Percentiles rank a stretch among this genome's conserved stretches.
phyloP scores from a whole-genome alignment of 495 filamentous ascomycete genomes.

The Staphylotrichum tortipilum region DNA sequence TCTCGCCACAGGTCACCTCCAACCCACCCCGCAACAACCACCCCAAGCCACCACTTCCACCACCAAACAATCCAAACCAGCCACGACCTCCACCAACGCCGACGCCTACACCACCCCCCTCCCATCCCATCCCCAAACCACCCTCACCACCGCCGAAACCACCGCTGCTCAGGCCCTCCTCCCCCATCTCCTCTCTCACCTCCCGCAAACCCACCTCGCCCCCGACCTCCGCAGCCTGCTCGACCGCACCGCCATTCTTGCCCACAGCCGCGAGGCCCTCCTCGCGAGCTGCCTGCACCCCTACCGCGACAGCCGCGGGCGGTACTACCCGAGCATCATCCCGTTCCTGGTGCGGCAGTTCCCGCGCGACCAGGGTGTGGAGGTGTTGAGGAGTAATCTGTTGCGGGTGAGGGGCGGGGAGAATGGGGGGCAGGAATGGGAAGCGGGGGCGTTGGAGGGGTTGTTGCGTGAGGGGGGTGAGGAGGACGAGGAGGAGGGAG shows the following conservation, averaged over 20 bases:
- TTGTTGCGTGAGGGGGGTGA: background rate
- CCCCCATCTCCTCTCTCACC: constrained; percentile 46
- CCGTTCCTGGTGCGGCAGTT: constrained; percentile 61
- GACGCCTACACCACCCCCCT: constrained; percentile 31
- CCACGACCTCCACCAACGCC: constrained; percentile 30
- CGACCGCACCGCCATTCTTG: constrained; percentile 69
- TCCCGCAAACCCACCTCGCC: constrained; percentile 54
- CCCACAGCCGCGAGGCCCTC: constrained; percentile 56
- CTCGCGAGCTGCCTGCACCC: constrained; percentile 74
- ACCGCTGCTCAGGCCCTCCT: constrained; percentile 53
- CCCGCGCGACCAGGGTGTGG: constrained; percentile 53
- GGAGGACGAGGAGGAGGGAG: constrained; percentile 15
- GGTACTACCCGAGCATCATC: constrained; percentile 58
- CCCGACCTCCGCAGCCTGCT: constrained; percentile 58
- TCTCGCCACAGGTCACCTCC: constrained; percentile 31
- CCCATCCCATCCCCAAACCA: constrained; percentile 39
- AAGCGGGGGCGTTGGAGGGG: constrained; percentile 7
- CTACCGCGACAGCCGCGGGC: constrained; percentile 48
- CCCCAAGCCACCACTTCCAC: background rate
- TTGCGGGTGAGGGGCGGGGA: constrained; percentile 8
- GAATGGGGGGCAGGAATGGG: constrained; percentile 34
- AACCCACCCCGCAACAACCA: constrained; percentile 10
- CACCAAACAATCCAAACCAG: constrained; percentile 5
- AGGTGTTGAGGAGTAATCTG: constrained; percentile 53
- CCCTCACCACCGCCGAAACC: constrained; percentile 12